These are phyloP conservation scores for Leccinum incarnatum DNA, from an alignment of 768 basidiomycete species.

Conservation along the genomic window DNA sequence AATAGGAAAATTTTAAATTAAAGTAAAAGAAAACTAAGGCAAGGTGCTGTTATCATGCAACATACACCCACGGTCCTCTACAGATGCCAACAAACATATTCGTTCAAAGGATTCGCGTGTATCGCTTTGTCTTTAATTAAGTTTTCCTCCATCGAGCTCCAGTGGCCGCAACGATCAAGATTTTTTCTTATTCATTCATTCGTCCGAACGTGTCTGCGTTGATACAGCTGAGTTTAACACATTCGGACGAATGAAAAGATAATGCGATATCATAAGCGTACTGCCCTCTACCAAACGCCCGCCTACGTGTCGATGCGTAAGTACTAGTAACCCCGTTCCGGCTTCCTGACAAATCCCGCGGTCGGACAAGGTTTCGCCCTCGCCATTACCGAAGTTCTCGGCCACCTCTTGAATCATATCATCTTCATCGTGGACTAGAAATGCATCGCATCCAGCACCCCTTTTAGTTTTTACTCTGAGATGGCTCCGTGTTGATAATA, in stretches of 20 bases:
- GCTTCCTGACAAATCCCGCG: neutral
- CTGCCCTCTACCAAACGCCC: neutral
- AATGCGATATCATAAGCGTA: neutral
- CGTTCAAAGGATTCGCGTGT: neutral
- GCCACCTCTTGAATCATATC: neutral
- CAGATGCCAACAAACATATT: slow-evolving; percentile 9
- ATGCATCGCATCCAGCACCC: neutral
- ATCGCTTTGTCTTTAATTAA: neutral
- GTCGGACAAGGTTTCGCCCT: slow-evolving; percentile 12
- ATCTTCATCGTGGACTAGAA: neutral
- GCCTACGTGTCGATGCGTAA: neutral
- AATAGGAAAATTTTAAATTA: neutral
- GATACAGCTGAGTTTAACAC: neutral
- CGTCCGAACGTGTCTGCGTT: neutral
- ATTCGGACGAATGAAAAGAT: neutral
- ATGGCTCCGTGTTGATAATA: neutral
- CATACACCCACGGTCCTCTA: neutral
- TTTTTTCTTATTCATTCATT: neutral
- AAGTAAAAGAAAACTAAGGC: neutral
- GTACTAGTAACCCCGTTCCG: slow-evolving; percentile 1
- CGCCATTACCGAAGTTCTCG: neutral
- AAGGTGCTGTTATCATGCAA: slow-evolving; percentile 14
- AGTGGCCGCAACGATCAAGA: neutral
- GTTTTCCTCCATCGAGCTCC: neutral
- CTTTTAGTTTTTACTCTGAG: slow-evolving; percentile 3